These are phyloP conservation scores for Colletotrichum abscissum DNA, from an alignment of 2,329 filamentous ascomycete species.

Conservation along the genomic window DNA sequence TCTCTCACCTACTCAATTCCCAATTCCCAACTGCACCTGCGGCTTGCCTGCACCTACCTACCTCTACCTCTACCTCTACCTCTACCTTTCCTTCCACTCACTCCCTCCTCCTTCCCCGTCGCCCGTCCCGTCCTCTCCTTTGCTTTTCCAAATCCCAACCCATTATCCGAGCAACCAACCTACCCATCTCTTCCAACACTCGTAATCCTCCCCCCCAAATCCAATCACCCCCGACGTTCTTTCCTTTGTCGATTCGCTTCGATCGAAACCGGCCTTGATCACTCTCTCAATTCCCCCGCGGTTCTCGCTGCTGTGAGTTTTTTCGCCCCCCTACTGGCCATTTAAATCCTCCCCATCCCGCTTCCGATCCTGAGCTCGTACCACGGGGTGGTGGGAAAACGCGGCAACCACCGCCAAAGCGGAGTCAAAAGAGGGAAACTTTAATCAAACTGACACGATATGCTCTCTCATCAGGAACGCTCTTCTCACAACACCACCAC, in stretches of 20 bases:
- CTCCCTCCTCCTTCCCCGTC: constrained; percentile 24
- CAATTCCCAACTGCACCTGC: constrained; percentile 1
- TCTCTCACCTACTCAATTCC: not conserved
- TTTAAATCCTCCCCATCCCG: constrained; percentile 30
- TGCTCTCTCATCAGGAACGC: constrained; percentile 33
- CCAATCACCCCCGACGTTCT: constrained; percentile 35
- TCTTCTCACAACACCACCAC: constrained; percentile 27
- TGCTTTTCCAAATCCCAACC: constrained; percentile 37
- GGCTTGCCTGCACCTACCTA: constrained; percentile 8
- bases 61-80: too few relatives aligned
- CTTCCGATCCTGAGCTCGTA: constrained; percentile 24
- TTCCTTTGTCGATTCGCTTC: constrained; percentile 39
- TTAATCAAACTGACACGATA: constrained; percentile 38
- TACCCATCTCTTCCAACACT: constrained; percentile 31
- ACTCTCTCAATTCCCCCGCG: constrained; percentile 23
- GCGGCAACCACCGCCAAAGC: constrained; percentile 35
- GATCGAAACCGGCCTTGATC: constrained; percentile 35
- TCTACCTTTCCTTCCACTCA: constrained; percentile 1
- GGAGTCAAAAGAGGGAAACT: constrained; percentile 36
- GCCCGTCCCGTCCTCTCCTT: constrained; percentile 35
- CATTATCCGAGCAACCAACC: constrained; percentile 32
- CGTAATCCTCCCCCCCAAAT: constrained; percentile 27
- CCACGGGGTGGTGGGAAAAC: constrained; percentile 31
- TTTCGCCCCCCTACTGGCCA: constrained; percentile 22
- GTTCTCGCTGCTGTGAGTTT: constrained; percentile 30